phyloP scores from a whole-genome alignment of 257 asterid genomes.

The Solanum habrochaites region DNA sequence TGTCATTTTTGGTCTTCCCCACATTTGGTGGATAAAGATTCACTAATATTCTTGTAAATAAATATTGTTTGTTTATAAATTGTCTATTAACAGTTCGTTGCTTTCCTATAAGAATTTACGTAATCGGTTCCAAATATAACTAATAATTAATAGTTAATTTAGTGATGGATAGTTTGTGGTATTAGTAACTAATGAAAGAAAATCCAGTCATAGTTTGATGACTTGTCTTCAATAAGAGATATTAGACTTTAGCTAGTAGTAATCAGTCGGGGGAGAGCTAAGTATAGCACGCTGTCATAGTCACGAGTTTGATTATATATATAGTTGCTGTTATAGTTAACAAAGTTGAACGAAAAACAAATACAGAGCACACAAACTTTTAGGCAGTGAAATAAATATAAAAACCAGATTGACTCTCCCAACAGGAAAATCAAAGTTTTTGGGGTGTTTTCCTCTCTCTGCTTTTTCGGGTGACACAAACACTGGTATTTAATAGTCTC shows the following conservation, averaged over 20 bases:
- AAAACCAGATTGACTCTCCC: background rate
- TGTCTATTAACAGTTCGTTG: background rate
- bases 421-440: background rate
- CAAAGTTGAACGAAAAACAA: background rate
- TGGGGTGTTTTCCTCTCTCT: background rate
- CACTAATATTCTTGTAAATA: background rate
- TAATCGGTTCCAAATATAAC: background rate
- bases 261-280: background rate
- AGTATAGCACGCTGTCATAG: background rate
- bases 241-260: background rate
- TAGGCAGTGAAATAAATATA: background rate
- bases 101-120: background rate
- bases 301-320: background rate
- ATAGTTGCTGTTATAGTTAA: background rate
- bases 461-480: background rate
- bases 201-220: background rate
- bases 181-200: background rate
- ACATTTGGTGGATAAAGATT: slow-evolving; percentile 23
- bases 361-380: background rate
- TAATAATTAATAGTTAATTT: background rate
- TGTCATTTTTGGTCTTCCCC: slow-evolving; percentile 17
- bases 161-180: background rate
- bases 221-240: background rate
- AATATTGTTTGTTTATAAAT: too few species aligned
- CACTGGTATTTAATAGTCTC: background rate